These are phyloP conservation scores for Juglanconis sp. DNA, from an alignment of 2,329 filamentous ascomycete genomes.

Conservation along the genomic window DNA sequence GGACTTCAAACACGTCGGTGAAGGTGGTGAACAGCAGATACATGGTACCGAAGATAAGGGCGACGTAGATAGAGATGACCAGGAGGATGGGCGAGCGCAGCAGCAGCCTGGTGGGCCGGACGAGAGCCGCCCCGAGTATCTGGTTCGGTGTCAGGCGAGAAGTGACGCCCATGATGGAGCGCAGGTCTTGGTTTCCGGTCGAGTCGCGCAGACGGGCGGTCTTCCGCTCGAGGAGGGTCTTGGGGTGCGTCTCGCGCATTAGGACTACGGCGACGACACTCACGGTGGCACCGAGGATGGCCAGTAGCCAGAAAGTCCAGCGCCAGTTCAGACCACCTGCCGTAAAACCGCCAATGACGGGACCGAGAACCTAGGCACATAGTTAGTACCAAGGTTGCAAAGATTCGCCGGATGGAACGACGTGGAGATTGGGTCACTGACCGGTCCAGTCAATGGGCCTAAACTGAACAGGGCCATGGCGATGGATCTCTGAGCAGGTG, in stretches of 20 bases:
- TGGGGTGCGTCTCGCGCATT: conserved; percentile 41
- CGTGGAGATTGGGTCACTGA: conserved; percentile 19
- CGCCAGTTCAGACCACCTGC: conserved; percentile 41
- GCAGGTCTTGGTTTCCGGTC: conserved; percentile 34
- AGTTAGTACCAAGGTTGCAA: not conserved
- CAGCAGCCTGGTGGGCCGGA: conserved; percentile 44
- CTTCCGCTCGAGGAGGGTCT: conserved; percentile 39
- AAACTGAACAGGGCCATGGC: conserved; percentile 46
- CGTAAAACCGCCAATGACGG: conserved; percentile 39
- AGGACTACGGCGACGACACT: conserved; percentile 34
- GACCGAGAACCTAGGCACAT: conserved; percentile 35
- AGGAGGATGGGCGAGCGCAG: conserved; percentile 52
- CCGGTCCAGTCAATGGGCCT: conserved; percentile 47
- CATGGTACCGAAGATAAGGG: conserved; percentile 33
- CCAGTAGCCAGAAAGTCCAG: conserved; percentile 49
- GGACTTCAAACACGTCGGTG: conserved; percentile 33
- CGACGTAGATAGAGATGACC: conserved; percentile 35
- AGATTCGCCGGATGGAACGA: not conserved
- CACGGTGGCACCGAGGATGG: conserved; percentile 34
- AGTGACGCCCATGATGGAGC: conserved; percentile 17
- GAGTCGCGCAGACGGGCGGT: conserved; percentile 37
- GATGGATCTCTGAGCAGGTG: conserved; percentile 42
- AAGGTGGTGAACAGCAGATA: conserved; percentile 40
- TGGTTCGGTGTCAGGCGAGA: not conserved
- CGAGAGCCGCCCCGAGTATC: conserved; percentile 16